Evolutionary conservation across 2,329 filamentous ascomycete species (phyloP).

Genomic region (Ceratocystis harringtonii): DNA sequence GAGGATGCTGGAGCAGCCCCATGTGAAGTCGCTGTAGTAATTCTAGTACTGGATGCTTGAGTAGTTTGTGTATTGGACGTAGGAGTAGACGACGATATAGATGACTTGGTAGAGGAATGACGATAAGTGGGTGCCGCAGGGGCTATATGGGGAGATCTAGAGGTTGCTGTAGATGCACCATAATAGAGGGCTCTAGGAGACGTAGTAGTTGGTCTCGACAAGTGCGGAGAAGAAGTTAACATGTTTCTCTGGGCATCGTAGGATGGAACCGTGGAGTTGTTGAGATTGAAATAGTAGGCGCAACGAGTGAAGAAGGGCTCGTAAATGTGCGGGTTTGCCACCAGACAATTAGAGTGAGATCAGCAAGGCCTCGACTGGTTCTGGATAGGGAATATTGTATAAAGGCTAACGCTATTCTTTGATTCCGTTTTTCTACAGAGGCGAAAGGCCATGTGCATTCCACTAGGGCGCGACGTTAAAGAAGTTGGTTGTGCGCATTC

Average conservation of each 20-base stretch:
- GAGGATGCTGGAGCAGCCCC: not conserved
- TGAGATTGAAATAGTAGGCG: not conserved
- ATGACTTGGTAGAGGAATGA: conserved; percentile 14
- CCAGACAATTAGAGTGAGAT: not conserved
- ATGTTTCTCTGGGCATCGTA: conserved; percentile 16
- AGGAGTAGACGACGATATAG: conserved; percentile 2
- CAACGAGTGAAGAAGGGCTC: not conserved
- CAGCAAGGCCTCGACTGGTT: not conserved
- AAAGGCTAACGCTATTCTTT: not conserved
- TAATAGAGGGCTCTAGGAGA: conserved; percentile 15
- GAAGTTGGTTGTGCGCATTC: not conserved
- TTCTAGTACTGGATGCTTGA: not conserved
- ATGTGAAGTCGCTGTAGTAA: not conserved
- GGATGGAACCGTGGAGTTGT: not conserved
- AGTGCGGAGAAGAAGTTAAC: conserved; percentile 17
- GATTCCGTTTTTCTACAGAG: not conserved
- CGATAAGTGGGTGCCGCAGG: conserved; percentile 3
- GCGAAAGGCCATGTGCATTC: not conserved
- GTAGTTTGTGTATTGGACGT: not conserved
- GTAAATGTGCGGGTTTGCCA: not conserved
- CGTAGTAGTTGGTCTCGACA: conserved; percentile 15
- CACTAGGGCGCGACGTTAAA: not conserved
- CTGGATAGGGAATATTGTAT: not conserved
- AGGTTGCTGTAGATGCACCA: conserved; percentile 13
- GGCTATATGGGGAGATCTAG: conserved; percentile 13